These are phyloP conservation scores for Wallemia hederae DNA, from an alignment of 1,284 basidiomycete genomes.

Conservation along the genomic window DNA sequence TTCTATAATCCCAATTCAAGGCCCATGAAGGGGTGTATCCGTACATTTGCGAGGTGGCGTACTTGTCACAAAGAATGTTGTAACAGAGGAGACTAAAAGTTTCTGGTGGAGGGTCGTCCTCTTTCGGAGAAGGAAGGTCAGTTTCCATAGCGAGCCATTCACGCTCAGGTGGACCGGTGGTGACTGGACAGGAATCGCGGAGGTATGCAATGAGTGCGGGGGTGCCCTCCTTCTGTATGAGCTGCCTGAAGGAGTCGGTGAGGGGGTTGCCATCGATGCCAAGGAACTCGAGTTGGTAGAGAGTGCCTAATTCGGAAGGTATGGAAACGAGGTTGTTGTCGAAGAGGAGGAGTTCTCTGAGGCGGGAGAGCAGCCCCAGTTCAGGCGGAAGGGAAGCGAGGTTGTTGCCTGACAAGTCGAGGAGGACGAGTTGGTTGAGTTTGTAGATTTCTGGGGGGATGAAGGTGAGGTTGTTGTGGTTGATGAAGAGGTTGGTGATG, in stretches of 20 bases:
- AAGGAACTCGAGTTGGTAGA: slow-evolving; percentile 75
- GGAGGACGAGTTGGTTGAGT: slow-evolving; percentile 56
- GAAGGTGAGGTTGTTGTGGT: slow-evolving; percentile 63
- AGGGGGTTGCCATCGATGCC: slow-evolving; percentile 92
- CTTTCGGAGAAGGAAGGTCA: slow-evolving; percentile 16
- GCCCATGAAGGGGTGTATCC: slow-evolving; percentile 96
- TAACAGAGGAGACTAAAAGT: slow-evolving; percentile 61
- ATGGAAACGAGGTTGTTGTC: slow-evolving; percentile 71
- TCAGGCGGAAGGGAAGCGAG: slow-evolving; percentile 53
- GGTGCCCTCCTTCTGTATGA: slow-evolving; percentile 82
- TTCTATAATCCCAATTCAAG: slow-evolving; percentile 76
- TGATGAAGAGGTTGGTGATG: slow-evolving; percentile 83
- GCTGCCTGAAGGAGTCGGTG: slow-evolving; percentile 38
- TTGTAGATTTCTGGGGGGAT: slow-evolving; percentile 60
- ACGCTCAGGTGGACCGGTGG: slow-evolving; percentile 52
- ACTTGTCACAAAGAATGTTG: slow-evolving; percentile 83
- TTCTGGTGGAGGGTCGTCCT: slow-evolving; percentile 26
- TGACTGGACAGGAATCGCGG: slow-evolving; percentile 59
- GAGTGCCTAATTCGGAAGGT: slow-evolving; percentile 59
- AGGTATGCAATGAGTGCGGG: slow-evolving; percentile 57
- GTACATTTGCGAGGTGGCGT: slow-evolving; percentile 68
- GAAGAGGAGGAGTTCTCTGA: slow-evolving; percentile 81
- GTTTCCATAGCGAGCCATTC: slow-evolving; percentile 48
- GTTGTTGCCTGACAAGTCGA: slow-evolving; percentile 78
- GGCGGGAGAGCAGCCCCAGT: slow-evolving; percentile 60